Evolutionary conservation across 2,329 filamentous ascomycete species (phyloP), one percentile per base, ranked within the genome.

Genomic region (Triangularia setosa): DNA sequence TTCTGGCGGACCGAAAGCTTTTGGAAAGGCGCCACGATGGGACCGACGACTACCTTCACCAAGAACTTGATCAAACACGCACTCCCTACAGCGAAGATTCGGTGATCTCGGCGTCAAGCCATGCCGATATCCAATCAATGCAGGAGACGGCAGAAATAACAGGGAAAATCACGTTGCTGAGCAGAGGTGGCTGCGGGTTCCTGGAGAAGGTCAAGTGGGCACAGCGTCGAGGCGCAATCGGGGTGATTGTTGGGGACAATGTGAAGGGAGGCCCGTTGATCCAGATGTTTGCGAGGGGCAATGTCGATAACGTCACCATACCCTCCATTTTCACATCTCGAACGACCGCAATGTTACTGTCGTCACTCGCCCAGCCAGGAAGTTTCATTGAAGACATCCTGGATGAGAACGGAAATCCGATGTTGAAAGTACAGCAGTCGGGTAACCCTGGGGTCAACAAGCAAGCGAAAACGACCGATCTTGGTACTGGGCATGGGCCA

Each of bases 201-300:
- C 78, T 97, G 65, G 94, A 98, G 74, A 99, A 99, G 78, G 92
- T 95, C 68, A 94, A 96, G 80, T 99, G 95, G 95, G 92, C 91
- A 12, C 95, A 99, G 76, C 86, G 93, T 66, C 87, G 95, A 73
- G 95, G 95, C 24, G 95, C 90, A 21, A 84, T 93, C 65, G 95
- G 92, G 35, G 81, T 99, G 65, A 96, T 99, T 69, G 93, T 99
- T 2, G 95, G 95, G 25, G 95, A 99, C 75, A 91, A 97, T 75
- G 90, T 91, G 64, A 90, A 91, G 66, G 94, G 94, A 54, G 93
- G 93, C 3, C 90, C 90, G 35, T 80, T 99, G 66, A 91, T 98
- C 59, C 95, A 96, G 71, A 99, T 99, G 95, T 98, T 97, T 76
- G 95, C 95, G n/a, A 88, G 91, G 72, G 95, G 94, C 40, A 93